These are phyloP conservation scores for Camellia granthamiana DNA, from an alignment of 148 eudicot species.

Conservation along the genomic window DNA sequence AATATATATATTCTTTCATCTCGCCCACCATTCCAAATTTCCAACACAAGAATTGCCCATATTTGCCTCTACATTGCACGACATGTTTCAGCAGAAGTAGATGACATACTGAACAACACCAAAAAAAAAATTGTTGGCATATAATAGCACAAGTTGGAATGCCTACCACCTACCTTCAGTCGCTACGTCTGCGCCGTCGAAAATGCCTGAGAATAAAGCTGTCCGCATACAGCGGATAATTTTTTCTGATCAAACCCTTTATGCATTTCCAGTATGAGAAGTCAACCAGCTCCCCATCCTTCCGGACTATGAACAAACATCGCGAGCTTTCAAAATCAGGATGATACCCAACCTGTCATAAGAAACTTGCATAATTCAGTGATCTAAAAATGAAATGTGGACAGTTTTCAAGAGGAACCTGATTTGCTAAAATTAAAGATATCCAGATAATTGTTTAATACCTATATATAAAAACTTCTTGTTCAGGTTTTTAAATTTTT, in stretches of 20 bases:
- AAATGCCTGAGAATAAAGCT: conserved; percentile 84
- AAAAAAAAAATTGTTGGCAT: conserved; percentile 9
- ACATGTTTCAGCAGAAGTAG: conserved; percentile 16
- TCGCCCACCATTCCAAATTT: neutral
- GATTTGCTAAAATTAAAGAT: neutral
- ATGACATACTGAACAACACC: neutral
- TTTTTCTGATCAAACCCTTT: conserved; percentile 68
- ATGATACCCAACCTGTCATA: conserved; percentile 75
- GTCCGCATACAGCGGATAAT: conserved; percentile 81
- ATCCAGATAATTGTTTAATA: neutral
- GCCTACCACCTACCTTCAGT: conserved; percentile 37
- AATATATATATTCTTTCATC: too few relatives aligned
- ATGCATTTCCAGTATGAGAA: conserved; percentile 96
- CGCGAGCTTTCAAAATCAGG: conserved; percentile 75
- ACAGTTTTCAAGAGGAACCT: conserved; percentile 1
- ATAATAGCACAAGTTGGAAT: conserved; percentile 16
- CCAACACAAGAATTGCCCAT: conserved; percentile 14
- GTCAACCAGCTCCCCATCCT: conserved; percentile 70
- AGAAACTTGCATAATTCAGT: conserved; percentile 10
- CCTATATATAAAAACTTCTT: neutral
- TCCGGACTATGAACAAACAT: conserved; percentile 86
- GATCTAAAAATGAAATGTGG: neutral
- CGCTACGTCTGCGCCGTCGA: conserved; percentile 45
- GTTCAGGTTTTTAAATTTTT: neutral
- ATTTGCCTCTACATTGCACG: conserved; percentile 10